Conservation (phyloP, 2,329 filamentous ascomycete species). For the Dendryphion nanum region DNA sequence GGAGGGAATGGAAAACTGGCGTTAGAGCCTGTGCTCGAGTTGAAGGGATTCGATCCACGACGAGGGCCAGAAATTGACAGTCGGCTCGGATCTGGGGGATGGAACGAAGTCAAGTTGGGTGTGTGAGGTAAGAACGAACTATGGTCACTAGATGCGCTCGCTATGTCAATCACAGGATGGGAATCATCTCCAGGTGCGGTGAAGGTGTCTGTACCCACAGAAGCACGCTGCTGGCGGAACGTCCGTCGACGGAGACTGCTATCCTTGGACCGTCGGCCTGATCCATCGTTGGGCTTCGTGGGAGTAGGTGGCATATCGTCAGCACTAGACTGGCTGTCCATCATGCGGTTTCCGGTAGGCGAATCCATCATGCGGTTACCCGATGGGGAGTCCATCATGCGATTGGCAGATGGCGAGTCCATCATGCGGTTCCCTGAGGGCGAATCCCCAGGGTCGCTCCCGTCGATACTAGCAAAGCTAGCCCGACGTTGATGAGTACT, state of each 20-base stretch:
- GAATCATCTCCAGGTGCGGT: conserved; percentile 34
- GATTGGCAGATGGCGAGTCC: no score
- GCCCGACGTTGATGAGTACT: conserved; percentile 55
- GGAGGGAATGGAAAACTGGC: conserved; percentile 58
- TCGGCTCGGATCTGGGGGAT: conserved; percentile 76
- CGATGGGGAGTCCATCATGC: no score
- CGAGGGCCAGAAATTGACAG: conserved; percentile 71
- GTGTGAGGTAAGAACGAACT: conserved; percentile 72
- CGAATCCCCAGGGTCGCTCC: conserved; percentile 66
- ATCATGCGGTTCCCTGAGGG: conserved; percentile 52
- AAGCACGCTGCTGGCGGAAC: conserved; percentile 44
- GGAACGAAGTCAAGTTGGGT: conserved; percentile 66
- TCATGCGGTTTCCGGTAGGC: conserved; percentile 51
- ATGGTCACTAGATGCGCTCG: conserved; percentile 30
- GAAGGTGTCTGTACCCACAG: conserved; percentile 49
- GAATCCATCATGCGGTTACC: no score
- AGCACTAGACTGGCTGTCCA: conserved; percentile 56
- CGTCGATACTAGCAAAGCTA: conserved; percentile 80
- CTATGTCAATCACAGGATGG: conserved; percentile 23
- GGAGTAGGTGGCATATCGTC: conserved; percentile 92
- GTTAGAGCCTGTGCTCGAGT: conserved; percentile 34
- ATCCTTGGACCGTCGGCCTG: conserved; percentile 47
- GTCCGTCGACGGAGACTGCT: conserved; percentile 52
- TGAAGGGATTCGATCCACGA: conserved; percentile 38
- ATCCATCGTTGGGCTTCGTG: conserved; percentile 66